Evolutionary conservation across 164 flowering plant genomes (phyloP).

Genomic region (Piper betle): DNA sequence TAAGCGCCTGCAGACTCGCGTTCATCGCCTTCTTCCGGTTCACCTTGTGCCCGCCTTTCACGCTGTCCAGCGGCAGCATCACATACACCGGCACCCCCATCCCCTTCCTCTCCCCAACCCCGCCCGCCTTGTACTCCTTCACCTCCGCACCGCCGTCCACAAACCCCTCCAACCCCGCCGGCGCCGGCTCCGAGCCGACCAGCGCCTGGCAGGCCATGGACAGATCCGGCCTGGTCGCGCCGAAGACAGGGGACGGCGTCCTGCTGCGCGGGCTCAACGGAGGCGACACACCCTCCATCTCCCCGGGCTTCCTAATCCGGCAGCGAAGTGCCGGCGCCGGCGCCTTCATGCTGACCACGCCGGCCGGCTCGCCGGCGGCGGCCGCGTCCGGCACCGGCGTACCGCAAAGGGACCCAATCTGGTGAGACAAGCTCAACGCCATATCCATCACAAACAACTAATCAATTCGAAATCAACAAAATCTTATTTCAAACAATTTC

Average conservation of each 20-base stretch:
- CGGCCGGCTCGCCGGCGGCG: slow-evolving; percentile 11
- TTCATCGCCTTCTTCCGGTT: slow-evolving; percentile 79
- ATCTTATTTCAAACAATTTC: too few relatives aligned
- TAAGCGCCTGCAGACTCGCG: slow-evolving; percentile 73
- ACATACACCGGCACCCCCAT: slow-evolving; percentile 85
- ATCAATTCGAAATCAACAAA: too few relatives aligned
- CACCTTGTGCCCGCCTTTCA: slow-evolving; percentile 52
- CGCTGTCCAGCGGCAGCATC: slow-evolving; percentile 96
- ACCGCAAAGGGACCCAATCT: slow-evolving; percentile 45
- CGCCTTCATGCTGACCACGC: slow-evolving; percentile 22
- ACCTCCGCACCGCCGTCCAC: slow-evolving; percentile 1
- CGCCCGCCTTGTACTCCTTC: slow-evolving; percentile 20
- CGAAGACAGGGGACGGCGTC: slow-evolving; percentile 31
- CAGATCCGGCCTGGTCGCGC: slow-evolving; percentile 40
- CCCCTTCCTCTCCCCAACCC: slow-evolving; percentile 16
- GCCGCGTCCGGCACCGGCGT: slow-evolving; percentile 11
- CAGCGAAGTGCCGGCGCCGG: slow-evolving; percentile 29
- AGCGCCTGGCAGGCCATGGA: slow-evolving; percentile 64
- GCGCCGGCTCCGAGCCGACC: slow-evolving; percentile 14
- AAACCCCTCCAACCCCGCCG: neutral
- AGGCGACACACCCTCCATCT: slow-evolving; percentile 32
- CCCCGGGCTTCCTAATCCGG: slow-evolving; percentile 18
- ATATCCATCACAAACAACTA: slow-evolving; percentile 4
- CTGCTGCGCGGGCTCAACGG: slow-evolving; percentile 53
- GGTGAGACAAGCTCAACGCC: slow-evolving; percentile 44